These are phyloP conservation scores for Zygoascus sp. DNA, from an alignment of 1,139 yeast genomes.

Conservation along the genomic window DNA sequence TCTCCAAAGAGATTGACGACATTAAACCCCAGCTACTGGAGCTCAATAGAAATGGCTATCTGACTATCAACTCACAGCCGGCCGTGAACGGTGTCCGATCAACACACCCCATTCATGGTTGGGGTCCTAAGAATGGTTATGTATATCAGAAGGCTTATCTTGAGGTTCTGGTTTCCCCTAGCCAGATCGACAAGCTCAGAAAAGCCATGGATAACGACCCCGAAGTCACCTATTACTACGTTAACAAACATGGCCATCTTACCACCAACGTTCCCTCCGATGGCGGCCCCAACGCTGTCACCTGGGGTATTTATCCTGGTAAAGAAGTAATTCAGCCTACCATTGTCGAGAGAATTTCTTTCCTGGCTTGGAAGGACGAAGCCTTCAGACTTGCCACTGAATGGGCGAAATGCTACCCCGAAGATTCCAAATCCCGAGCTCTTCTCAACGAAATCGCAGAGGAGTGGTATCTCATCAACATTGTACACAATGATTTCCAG, in stretches of 20 bases:
- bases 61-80: conserved; percentile 95
- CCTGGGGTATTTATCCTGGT: conserved; percentile 97
- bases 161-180: conserved; percentile 72
- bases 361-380: conserved; percentile 96
- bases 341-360: conserved; percentile 82
- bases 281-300: conserved; percentile 82
- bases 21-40: conserved; percentile 57
- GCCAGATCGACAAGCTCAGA: conserved; percentile 42
- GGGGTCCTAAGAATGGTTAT: conserved; percentile 94
- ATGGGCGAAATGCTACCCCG: conserved; percentile 57
- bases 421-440: conserved; percentile 32
- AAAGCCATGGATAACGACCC: conserved; percentile 45
- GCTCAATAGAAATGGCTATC: conserved; percentile 61
- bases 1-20: conserved; percentile 68
- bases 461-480: conserved; percentile 71
- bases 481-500: conserved; percentile 80
- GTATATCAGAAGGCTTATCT: conserved; percentile 91
- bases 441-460: conserved; percentile 51
- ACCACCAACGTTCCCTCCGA: conserved; percentile 64
- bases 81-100: conserved; percentile 77
- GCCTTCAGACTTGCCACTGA: conserved; percentile 77
- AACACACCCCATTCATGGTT: conserved; percentile 69
- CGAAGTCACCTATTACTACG: conserved; percentile 74
- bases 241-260: conserved; percentile 58
- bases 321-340: conserved; percentile 89